Conservation (phyloP, 495 filamentous ascomycete species). For the Daldinia childiae region DNA sequence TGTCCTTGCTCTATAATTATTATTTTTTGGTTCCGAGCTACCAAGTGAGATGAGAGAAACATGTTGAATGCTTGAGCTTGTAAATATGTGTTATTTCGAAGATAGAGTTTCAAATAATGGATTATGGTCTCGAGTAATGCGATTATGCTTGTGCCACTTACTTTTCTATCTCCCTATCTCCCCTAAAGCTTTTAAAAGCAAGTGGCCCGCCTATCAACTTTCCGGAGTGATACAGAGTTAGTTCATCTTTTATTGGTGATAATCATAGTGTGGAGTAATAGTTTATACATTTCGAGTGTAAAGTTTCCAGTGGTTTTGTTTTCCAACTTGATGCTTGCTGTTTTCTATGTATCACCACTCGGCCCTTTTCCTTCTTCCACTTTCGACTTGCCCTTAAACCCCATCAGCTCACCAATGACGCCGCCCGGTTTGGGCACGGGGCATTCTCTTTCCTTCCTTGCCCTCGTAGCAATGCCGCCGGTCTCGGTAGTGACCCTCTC, state of each 20-base stretch:
- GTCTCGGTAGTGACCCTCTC: conserved; percentile 26
- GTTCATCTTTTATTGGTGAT: neutral
- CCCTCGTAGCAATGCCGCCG: conserved; percentile 31
- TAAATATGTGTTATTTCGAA: neutral
- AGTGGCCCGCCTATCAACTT: neutral
- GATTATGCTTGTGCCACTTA: neutral
- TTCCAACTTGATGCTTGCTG: neutral
- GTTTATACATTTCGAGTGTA: neutral
- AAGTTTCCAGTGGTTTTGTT: neutral
- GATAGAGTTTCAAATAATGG: neutral
- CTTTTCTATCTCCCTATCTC: neutral
- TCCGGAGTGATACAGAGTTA: neutral
- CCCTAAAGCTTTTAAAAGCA: neutral
- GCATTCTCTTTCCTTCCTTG: conserved; percentile 65
- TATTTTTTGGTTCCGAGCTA: neutral
- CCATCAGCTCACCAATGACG: conserved; percentile 76
- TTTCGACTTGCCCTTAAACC: conserved; percentile 60
- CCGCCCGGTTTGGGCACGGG: conserved; percentile 87
- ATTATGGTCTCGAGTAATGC: neutral
- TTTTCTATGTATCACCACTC: conserved; percentile 24
- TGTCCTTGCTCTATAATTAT: conserved; percentile 8
- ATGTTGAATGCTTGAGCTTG: neutral
- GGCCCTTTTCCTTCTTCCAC: conserved; percentile 13
- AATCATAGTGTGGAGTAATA: neutral
- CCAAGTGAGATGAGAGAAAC: neutral